Evolutionary conservation across 805 yeast species (phyloP).

Genomic region (Pichia sporocuriosa): DNA sequence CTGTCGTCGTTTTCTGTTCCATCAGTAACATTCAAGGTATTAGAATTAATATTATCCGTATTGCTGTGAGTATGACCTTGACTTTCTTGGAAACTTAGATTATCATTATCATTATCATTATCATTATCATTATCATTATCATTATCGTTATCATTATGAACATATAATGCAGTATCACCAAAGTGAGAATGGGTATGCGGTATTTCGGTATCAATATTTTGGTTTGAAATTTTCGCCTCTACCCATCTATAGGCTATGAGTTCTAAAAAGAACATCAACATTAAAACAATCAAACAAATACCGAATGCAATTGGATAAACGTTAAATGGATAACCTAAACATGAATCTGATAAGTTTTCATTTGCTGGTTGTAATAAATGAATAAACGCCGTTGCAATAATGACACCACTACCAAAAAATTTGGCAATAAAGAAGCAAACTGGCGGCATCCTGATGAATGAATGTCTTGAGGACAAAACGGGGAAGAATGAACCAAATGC

Average conservation of each 20-base stretch:
- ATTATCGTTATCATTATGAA: slow-evolving; percentile 2
- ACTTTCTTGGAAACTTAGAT: neutral
- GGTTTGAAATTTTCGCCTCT: slow-evolving; percentile 27
- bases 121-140: neutral
- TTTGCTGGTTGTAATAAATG: slow-evolving; percentile 68
- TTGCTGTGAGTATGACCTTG: neutral
- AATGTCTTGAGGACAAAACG: slow-evolving; percentile 49
- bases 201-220: slow-evolving; percentile 17
- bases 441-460: slow-evolving; percentile 51
- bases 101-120: neutral
- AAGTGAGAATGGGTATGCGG: slow-evolving; percentile 50
- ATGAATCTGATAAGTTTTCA: slow-evolving; percentile 47
- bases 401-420: slow-evolving; percentile 80
- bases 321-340: slow-evolving; percentile 55
- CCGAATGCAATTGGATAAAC: slow-evolving; percentile 52
- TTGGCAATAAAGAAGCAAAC: slow-evolving; percentile 64
- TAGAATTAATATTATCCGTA: too few relatives aligned
- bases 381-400: slow-evolving; percentile 73
- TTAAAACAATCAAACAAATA: slow-evolving; percentile 43
- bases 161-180: slow-evolving; percentile 34
- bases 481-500: slow-evolving; percentile 59
- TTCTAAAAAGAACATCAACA: slow-evolving; percentile 47
- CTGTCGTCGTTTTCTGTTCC: too few relatives aligned
- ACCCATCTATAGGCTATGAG: slow-evolving; percentile 41
- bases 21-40: too few relatives aligned